These are phyloP conservation scores for Verticillium albo-atrum DNA, from an alignment of 2,329 filamentous ascomycete species.

Conservation along the genomic window DNA sequence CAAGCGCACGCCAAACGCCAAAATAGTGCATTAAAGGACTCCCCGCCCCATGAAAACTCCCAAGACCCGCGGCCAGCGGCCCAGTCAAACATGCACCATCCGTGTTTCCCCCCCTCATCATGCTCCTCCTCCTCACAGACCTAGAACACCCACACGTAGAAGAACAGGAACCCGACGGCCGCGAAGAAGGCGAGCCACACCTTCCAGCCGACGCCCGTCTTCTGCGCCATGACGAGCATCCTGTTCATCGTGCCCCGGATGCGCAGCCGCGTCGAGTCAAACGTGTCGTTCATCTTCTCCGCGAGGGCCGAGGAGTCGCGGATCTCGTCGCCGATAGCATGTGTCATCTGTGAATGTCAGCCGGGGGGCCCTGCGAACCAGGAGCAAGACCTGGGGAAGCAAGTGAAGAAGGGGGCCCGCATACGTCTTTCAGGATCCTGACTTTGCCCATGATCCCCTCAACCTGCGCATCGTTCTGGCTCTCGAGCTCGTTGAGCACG, in stretches of 20 bases:
- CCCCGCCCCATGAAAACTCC: too few species aligned
- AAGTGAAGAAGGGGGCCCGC: constrained; percentile 2
- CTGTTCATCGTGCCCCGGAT: constrained; percentile 92
- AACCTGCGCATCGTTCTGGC: constrained; percentile 88
- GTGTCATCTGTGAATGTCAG: constrained; percentile 61
- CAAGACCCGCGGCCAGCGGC: neutral
- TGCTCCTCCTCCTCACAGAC: constrained; percentile 13
- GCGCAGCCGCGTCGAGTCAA: constrained; percentile 77
- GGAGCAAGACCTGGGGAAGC: neutral
- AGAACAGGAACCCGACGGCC: constrained; percentile 76
- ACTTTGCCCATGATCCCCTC: constrained; percentile 91
- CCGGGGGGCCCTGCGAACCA: constrained; percentile 1
- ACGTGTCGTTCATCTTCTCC: constrained; percentile 93
- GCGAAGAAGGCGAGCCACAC: constrained; percentile 89
- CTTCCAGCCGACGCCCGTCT: constrained; percentile 92
- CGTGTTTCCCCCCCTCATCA: neutral
- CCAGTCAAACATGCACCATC: neutral
- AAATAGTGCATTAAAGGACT: too few species aligned
- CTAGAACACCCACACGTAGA: constrained; percentile 87
- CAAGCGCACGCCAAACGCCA: too few species aligned
- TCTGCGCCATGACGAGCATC: constrained; percentile 93
- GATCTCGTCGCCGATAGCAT: constrained; percentile 93
- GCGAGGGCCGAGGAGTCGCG: constrained; percentile 82
- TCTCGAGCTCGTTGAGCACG: constrained; percentile 88
- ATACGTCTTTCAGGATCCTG: constrained; percentile 80